Conservation (phyloP, 2,329 filamentous ascomycete genomes). For the Hirsutella rhossiliensis region DNA sequence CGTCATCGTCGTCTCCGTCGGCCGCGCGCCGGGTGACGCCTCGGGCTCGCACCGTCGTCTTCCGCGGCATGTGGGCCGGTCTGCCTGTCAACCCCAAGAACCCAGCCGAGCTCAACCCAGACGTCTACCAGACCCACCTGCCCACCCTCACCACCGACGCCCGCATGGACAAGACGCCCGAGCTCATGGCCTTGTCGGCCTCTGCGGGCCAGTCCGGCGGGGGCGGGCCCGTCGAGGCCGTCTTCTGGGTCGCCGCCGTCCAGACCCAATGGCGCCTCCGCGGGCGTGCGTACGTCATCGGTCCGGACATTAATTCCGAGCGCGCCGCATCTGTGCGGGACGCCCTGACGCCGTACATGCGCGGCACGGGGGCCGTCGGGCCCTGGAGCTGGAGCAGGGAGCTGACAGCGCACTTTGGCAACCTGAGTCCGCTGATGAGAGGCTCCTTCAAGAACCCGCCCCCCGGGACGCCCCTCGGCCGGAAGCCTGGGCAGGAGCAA, state of each 20-base stretch:
- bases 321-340: conserved; percentile 38
- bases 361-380: conserved; percentile 23
- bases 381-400: conserved; percentile 71
- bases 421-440: conserved; percentile 69
- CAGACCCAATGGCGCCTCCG: conserved; percentile 77
- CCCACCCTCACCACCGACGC: conserved; percentile 78
- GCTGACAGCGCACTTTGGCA: conserved; percentile 81
- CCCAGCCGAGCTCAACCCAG: conserved; percentile 57
- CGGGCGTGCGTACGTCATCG: conserved; percentile 65
- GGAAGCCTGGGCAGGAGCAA: conserved; percentile 25
- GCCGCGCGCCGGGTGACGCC: conserved; percentile 28
- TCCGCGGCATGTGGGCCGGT: conserved; percentile 70
- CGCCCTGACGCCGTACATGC: conserved; percentile 52
- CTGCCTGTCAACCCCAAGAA: conserved; percentile 64
- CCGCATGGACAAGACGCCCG: conserved; percentile 71
- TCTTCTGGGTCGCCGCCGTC: conserved; percentile 64
- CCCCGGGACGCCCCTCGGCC: conserved; percentile 48
- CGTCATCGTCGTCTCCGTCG: conserved; percentile 5
- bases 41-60: conserved; percentile 69
- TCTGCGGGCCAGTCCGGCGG: conserved; percentile 36
- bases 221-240: conserved; percentile 64
- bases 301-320: conserved; percentile 46
- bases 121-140: conserved; percentile 60
- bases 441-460: conserved; percentile 63
- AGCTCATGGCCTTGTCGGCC: conserved; percentile 48